Base-by-base conservation (phyloP, 108 stramenopile genomes). In the Nitzschia sp. region DNA sequence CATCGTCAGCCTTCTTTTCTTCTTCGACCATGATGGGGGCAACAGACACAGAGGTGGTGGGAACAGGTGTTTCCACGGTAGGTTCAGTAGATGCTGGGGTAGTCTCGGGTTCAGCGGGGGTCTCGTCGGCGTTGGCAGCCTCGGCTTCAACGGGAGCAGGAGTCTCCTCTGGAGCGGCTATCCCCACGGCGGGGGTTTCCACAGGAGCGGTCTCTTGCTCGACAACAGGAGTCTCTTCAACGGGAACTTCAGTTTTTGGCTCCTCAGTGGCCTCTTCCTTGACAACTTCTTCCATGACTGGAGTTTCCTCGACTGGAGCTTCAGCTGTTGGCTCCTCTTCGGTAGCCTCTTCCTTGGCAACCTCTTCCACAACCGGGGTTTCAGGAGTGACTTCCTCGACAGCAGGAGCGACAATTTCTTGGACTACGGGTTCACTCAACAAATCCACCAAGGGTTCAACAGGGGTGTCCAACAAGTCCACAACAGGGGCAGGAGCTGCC, bases 1-100 rank as follows among this genome's bases (percentile, higher is more conserved):
- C 20, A 54, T 54, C 53, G 12, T 54, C 53, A 9, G 20, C 3
- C 53, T 54, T 54, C 53, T 54, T 54, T 54, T 54, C 53, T 54
- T 54, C 53, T 20, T 24, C 53, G 25, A 34, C 29, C 29, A 34
- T 34, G 29, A 34, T 34, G 29, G 29, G 29, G 29, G 29, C 29
- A 5, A 34, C 5, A 5, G 29, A 34, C 1, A 5, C 3, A 34
- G 29, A 3, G 29, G 29, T 5, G 29, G 29, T 34, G 5, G 29
- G 29, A 5, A 5, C 29, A 34, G 29, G 29, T 34, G 29, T 34
- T 34, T 34, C 29, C 29, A 34, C 29, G 29, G 29, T 34, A 34
- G 29, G 3, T 34, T 34, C 29, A 34, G 29, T 34, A 3, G 29
- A 5, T 34, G 29, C 5, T 34, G 29, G 29, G 29, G 29, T 5